A percentile compares a stretch with the other conserved stretches of the same genome.
Conservation (phyloP, 2,329 filamentous ascomycete species). For the Colletotrichum sojae region DNA sequence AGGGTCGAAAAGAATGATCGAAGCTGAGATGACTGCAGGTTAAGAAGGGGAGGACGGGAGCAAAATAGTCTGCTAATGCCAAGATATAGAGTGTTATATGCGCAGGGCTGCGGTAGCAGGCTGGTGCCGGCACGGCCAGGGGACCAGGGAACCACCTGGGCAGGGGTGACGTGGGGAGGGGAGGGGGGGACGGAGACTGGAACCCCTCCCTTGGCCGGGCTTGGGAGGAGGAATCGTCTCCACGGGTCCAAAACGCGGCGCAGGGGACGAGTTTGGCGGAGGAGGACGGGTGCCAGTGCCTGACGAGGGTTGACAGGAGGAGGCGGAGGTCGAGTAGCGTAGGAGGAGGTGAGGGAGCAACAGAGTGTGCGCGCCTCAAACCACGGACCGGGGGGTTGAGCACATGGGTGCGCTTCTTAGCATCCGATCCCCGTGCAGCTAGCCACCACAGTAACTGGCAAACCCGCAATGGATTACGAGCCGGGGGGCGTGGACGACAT, state of each 20-base stretch:
- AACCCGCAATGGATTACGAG: conserved; percentile 14
- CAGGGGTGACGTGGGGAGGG: no score
- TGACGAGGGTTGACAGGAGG: no score
- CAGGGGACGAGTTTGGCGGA: conserved; percentile 46
- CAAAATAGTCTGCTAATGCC: conserved; percentile 53
- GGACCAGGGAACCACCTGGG: conserved; percentile 32
- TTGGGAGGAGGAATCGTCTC: conserved; percentile 48
- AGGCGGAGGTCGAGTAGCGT: conserved; percentile 45
- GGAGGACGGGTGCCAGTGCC: no score
- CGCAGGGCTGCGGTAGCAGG: conserved; percentile 46
- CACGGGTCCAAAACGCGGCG: conserved; percentile 58
- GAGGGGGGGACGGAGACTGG: conserved; percentile 42
- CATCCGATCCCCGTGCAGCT: conserved; percentile 32
- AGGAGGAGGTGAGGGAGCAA: conserved; percentile 30
- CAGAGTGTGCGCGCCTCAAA: conserved; percentile 29
- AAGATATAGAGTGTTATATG: conserved; percentile 58
- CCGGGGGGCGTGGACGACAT: conserved; percentile 8
- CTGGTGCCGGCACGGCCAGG: conserved; percentile 34
- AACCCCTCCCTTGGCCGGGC: conserved; percentile 33
- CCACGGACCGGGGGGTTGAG: conserved; percentile 8
- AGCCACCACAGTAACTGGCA: neutral
- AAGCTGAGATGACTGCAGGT: conserved; percentile 33
- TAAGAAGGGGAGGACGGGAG: conserved; percentile 46
- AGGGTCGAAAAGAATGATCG: conserved; percentile 48
- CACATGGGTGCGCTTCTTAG: conserved; percentile 26